Evolutionary conservation across 148 eudicot species (phyloP).

Genomic region (Hydrangea macrophylla): DNA sequence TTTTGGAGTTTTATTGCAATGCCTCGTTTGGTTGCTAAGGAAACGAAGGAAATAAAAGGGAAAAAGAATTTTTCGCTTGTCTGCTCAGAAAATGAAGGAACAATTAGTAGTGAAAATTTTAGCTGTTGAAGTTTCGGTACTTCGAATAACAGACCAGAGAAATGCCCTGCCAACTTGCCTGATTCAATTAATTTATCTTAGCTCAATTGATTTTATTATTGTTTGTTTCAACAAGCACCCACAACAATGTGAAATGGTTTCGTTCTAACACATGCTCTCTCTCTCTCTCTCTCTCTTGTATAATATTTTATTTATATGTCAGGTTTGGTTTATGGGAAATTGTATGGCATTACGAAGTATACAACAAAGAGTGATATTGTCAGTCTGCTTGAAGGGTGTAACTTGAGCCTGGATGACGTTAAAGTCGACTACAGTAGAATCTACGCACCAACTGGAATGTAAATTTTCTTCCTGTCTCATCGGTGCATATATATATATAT

Average conservation of each 20-base stretch:
- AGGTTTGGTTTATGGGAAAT: constrained; percentile 48
- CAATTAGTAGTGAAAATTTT: background rate
- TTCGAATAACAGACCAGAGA: too few relatives aligned
- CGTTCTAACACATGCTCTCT: background rate
- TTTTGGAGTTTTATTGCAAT: too few relatives aligned
- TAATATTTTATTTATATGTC: too few relatives aligned
- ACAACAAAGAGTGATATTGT: constrained; percentile 55
- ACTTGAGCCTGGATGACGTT: constrained; percentile 46
- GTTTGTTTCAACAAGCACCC: background rate
- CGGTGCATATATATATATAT: background rate
- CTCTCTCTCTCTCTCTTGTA: background rate
- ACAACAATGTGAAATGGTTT: background rate
- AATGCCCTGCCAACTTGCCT: too few relatives aligned
- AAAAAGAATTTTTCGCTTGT: background rate
- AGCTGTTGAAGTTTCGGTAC: background rate
- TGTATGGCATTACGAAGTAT: constrained; percentile 35
- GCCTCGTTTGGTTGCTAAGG: background rate
- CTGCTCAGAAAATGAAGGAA: too few relatives aligned
- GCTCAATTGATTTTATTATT: too few relatives aligned
- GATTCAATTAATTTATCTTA: too few relatives aligned
- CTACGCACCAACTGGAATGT: constrained; percentile 42
- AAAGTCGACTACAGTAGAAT: constrained; percentile 48
- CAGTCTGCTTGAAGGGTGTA: constrained; percentile 49
- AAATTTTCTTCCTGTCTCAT: constrained; percentile 19
- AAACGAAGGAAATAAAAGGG: background rate